Conservation (phyloP, 2,329 filamentous ascomycete genomes). For the Venturiaceae sp. region DNA sequence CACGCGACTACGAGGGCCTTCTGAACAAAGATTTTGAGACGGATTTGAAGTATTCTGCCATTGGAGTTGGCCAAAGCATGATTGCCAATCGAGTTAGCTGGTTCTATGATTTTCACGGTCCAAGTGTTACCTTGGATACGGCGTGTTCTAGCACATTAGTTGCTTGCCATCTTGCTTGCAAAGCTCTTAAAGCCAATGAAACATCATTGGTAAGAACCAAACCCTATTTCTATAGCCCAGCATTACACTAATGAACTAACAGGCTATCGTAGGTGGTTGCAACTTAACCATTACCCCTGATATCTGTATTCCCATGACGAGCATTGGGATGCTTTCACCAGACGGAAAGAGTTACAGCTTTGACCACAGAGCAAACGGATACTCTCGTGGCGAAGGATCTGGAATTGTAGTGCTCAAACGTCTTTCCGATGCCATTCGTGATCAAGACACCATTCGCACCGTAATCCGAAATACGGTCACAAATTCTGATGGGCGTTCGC, state of each 20-base stretch:
- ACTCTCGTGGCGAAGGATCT: slow-evolving; percentile 25
- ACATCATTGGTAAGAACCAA: too few species aligned
- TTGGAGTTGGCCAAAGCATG: slow-evolving; percentile 13
- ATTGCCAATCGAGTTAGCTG: slow-evolving; percentile 18
- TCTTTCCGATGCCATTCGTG: slow-evolving; percentile 19
- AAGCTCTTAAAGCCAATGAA: slow-evolving; percentile 17
- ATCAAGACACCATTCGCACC: slow-evolving; percentile 23
- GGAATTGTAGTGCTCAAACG: slow-evolving; percentile 22
- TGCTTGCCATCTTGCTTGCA: slow-evolving; percentile 27
- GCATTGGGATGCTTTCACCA: slow-evolving; percentile 27
- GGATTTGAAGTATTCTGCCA: background rate
- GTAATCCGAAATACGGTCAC: slow-evolving; percentile 20
- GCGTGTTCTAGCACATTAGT: slow-evolving; percentile 30
- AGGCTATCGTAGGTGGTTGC: slow-evolving; percentile 26
- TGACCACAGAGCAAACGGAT: slow-evolving; percentile 22
- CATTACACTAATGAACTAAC: too few species aligned
- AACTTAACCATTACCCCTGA: slow-evolving; percentile 26
- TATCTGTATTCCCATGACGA: slow-evolving; percentile 20
- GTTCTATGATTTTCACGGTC: slow-evolving; percentile 16
- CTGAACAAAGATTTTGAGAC: background rate
- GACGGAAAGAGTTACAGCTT: slow-evolving; percentile 22
- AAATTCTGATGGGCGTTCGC: slow-evolving; percentile 20
- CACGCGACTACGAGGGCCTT: background rate
- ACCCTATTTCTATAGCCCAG: too few species aligned
- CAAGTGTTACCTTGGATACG: slow-evolving; percentile 18